phyloP scores from a whole-genome alignment of 2,329 filamentous ascomycete species.

The Phaeosphaeriaceae sp. region DNA sequence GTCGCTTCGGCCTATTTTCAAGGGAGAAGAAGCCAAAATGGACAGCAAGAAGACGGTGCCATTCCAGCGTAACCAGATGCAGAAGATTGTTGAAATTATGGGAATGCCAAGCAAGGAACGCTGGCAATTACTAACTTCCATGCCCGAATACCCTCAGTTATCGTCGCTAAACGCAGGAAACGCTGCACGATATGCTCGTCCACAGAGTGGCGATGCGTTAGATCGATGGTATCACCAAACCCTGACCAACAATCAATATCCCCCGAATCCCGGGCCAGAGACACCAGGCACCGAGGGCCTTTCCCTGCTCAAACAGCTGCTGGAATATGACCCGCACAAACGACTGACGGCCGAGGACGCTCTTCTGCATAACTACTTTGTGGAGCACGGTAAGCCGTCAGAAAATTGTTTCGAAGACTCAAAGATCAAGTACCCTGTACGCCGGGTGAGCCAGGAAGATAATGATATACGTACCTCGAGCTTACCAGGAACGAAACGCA shows the following conservation, averaged over 20 bases:
- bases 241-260: constrained; percentile 56
- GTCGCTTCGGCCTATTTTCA: constrained; percentile 91
- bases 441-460: constrained; percentile 90
- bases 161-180: constrained; percentile 56
- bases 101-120: constrained; percentile 86
- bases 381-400: constrained; percentile 64
- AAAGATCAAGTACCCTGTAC: constrained; percentile 85
- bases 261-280: constrained; percentile 43
- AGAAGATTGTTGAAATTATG: constrained; percentile 97
- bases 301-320: constrained; percentile 77
- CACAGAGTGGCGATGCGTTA: constrained; percentile 58
- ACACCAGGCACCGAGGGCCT: constrained; percentile 71
- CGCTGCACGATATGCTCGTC: constrained; percentile 56
- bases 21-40: constrained; percentile 99
- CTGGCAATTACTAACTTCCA: constrained; percentile 83
- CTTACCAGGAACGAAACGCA: constrained; percentile 88
- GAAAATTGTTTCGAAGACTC: constrained; percentile 90
- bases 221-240: constrained; percentile 69
- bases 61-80: constrained; percentile 98
- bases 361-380: constrained; percentile 90
- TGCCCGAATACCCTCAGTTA: constrained; percentile 85
- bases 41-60: constrained; percentile 97
- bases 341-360: constrained; percentile 87
- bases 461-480: constrained; percentile 94
- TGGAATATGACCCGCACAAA: constrained; percentile 92